Conservation (phyloP, 2,329 filamentous ascomycete genomes). For the Fusarium xylarioides region DNA sequence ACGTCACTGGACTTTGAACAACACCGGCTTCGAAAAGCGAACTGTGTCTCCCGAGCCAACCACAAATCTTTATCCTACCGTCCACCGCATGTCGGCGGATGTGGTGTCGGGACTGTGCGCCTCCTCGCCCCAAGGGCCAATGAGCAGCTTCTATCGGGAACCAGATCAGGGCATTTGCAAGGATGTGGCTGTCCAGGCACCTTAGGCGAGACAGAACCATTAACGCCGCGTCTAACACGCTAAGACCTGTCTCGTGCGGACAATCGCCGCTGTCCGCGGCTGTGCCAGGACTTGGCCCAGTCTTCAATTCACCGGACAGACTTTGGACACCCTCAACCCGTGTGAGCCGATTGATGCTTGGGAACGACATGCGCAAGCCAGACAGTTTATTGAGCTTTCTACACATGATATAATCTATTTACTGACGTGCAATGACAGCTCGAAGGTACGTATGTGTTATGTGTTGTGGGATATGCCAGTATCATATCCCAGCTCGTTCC, state of each 20-base stretch:
- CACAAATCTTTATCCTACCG: conserved; percentile 17
- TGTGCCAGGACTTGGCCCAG: conserved; percentile 36
- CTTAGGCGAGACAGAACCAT: conserved; percentile 42
- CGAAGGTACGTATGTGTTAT: background rate
- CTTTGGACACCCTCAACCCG: conserved; percentile 7
- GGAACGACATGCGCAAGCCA: conserved; percentile 24
- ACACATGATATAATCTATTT: conserved; percentile 5
- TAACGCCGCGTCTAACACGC: conserved; percentile 48
- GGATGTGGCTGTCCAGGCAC: conserved; percentile 22
- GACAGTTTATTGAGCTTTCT: conserved; percentile 19
- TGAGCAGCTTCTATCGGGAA: conserved; percentile 5
- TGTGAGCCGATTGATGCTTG: conserved; percentile 12
- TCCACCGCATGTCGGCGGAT: conserved; percentile 36
- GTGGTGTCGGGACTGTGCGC: conserved; percentile 38
- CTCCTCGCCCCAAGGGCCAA: conserved; percentile 36
- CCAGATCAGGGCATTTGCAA: conserved; percentile 8
- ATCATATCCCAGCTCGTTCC: conserved; percentile 22
- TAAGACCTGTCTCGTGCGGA: conserved; percentile 44
- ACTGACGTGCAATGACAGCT: conserved; percentile 12
- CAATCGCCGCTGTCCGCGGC: conserved; percentile 43
- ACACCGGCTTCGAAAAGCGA: conserved; percentile 20
- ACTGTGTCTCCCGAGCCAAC: conserved; percentile 13
- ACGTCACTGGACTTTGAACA: background rate
- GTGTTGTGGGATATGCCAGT: conserved; percentile 3
- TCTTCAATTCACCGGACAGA: background rate